These are phyloP conservation scores for Sclerotinia glacialis DNA, from an alignment of 2,329 filamentous ascomycete genomes.

Conservation along the genomic window DNA sequence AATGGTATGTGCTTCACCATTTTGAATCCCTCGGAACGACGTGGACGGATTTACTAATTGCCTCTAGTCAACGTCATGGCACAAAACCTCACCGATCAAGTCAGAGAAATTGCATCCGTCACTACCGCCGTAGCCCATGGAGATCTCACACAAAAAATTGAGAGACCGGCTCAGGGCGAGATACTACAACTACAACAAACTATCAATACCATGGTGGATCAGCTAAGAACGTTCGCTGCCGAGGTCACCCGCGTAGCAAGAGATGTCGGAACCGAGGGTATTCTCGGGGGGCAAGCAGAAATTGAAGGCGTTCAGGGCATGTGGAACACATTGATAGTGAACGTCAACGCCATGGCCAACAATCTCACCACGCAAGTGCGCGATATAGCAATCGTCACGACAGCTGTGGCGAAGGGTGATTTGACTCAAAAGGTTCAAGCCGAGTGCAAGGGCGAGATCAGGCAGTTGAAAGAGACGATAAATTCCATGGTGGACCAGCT, in stretches of 20 bases:
- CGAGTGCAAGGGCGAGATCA: conserved; percentile 86
- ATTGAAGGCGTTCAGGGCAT: conserved; percentile 83
- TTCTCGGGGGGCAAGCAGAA: conserved; percentile 77
- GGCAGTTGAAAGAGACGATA: conserved; percentile 94
- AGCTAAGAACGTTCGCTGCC: conserved; percentile 77
- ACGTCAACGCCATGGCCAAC: conserved; percentile 85
- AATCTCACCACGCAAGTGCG: conserved; percentile 86
- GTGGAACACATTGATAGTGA: conserved; percentile 84
- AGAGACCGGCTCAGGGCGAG: conserved; percentile 75
- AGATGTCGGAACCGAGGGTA: conserved; percentile 82
- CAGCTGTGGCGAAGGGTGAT: conserved; percentile 76
- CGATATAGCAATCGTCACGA: conserved; percentile 84
- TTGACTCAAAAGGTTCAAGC: conserved; percentile 96
- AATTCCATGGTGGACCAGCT: conserved; percentile 99
- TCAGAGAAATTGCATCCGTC: conserved; percentile 80
- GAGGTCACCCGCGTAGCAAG: conserved; percentile 80
- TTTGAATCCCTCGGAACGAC: background rate
- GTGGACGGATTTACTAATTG: conserved; percentile 24
- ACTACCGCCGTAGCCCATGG: conserved; percentile 81
- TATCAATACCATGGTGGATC: conserved; percentile 88
- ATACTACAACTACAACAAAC: conserved; percentile 81
- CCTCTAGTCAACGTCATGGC: conserved; percentile 74
- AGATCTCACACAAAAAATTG: conserved; percentile 81
- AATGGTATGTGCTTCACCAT: conserved; percentile 56
- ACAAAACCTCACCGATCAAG: conserved; percentile 77